Conservation (phyloP, 2,329 filamentous ascomycete genomes). For the Dendrostoma leiphaemia region DNA sequence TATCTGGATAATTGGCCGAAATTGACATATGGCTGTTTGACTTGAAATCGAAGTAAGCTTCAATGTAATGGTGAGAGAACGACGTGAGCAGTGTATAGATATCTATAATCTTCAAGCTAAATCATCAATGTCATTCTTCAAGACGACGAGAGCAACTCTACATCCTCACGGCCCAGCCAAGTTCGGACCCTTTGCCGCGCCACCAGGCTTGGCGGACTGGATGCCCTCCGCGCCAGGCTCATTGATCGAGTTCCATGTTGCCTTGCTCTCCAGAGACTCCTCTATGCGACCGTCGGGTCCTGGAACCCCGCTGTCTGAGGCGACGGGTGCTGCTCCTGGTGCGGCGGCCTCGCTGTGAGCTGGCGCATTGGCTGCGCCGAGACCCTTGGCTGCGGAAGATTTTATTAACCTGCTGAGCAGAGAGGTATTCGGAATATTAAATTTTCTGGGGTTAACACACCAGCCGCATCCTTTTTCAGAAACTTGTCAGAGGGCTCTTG, state of each 20-base stretch:
- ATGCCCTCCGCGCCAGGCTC: constrained; percentile 6
- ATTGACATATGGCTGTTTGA: no score
- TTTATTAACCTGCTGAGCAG: background rate
- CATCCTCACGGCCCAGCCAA: background rate
- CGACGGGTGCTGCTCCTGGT: constrained; percentile 15
- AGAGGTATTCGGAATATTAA: background rate
- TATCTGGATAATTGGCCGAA: no score
- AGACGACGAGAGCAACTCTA: no score
- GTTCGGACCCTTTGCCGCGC: constrained; percentile 10
- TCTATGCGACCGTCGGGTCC: background rate
- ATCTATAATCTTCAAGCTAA: no score
- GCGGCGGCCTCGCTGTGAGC: constrained; percentile 9
- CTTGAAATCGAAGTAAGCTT: no score
- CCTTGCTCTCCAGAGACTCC: background rate
- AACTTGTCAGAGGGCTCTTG: constrained; percentile 17
- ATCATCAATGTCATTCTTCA: background rate
- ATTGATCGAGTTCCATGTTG: constrained; percentile 3
- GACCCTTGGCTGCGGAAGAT: constrained; percentile 5
- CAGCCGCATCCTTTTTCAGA: constrained; percentile 9
- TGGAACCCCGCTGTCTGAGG: constrained; percentile 15
- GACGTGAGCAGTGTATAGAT: background rate
- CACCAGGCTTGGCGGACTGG: constrained; percentile 1
- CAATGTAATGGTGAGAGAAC: no score
- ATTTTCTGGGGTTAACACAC: background rate
- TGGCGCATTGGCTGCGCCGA: constrained; percentile 12